Evolutionary conservation across 805 yeast species (phyloP).

Genomic region (Zygotorulaspora danielsina): DNA sequence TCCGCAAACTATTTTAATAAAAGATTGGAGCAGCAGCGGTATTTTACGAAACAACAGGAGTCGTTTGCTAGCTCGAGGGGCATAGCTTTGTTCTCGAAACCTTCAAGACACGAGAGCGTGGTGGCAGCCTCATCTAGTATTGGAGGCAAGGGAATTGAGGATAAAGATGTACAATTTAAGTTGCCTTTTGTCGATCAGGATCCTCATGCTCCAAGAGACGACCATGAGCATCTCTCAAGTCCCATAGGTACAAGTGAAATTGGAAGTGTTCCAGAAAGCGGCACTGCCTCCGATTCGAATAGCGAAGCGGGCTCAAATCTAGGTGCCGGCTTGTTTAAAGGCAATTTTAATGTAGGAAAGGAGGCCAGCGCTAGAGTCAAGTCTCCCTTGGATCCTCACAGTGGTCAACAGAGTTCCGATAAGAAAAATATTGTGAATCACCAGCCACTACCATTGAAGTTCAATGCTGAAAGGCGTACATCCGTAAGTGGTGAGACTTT

Average conservation of each 20-base stretch:
- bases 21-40: constrained; percentile 57
- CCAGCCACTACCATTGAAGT: constrained; percentile 48
- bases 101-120: constrained; percentile 35
- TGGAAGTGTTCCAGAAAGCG: neutral
- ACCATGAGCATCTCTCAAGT: constrained; percentile 14
- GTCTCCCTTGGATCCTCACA: constrained; percentile 21
- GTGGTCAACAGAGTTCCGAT: constrained; percentile 10
- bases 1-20: constrained; percentile 68
- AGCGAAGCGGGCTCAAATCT: constrained; percentile 7
- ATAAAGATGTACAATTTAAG: constrained; percentile 41
- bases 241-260: neutral
- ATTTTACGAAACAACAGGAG: constrained; percentile 48
- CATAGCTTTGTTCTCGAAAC: constrained; percentile 42
- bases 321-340: constrained; percentile 25
- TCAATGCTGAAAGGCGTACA: constrained; percentile 79
- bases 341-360: constrained; percentile 29
- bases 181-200: constrained; percentile 62
- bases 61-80: constrained; percentile 41
- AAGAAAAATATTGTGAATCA: constrained; percentile 16
- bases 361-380: constrained; percentile 18
- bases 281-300: neutral
- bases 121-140: constrained; percentile 30
- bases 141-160: constrained; percentile 11
- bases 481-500: constrained; percentile 87
- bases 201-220: constrained; percentile 46